A percentile compares a stretch with the other conserved stretches of the same genome.
Conservation (phyloP, 1,139 yeast genomes). For the Scheffersomyces insectosa region DNA sequence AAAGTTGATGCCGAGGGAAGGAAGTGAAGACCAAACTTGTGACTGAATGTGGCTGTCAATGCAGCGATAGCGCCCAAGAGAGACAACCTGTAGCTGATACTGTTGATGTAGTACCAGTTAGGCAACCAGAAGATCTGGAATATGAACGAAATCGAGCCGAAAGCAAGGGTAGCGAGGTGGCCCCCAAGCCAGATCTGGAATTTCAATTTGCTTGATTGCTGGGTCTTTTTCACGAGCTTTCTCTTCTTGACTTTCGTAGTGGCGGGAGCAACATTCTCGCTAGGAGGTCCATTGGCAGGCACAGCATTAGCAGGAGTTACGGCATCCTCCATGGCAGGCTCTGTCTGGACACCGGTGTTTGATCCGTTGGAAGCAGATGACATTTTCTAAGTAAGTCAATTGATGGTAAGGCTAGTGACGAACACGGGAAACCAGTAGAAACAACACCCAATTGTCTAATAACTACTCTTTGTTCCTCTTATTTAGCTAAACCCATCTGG, state of each 20-base stretch:
- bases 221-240: conserved; percentile 41
- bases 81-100: conserved; percentile 51
- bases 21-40: conserved; percentile 54
- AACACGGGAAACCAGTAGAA: too few species aligned
- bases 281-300: too few species aligned
- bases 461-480: too few species aligned
- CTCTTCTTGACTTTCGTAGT: conserved; percentile 20
- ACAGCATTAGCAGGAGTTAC: too few species aligned
- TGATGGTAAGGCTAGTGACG: too few species aligned
- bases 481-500: too few species aligned
- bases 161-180: conserved; percentile 49
- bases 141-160: conserved; percentile 48
- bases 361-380: too few species aligned
- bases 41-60: conserved; percentile 53
- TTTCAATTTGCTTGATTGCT: conserved; percentile 41
- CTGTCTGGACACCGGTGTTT: too few species aligned
- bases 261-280: neutral
- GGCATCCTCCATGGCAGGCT: too few species aligned
- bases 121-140: conserved; percentile 51
- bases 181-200: conserved; percentile 64
- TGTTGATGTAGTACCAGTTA: conserved; percentile 45
- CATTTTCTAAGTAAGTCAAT: too few species aligned
- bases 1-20: conserved; percentile 60
- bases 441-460: too few species aligned
- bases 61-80: conserved; percentile 59